Percentiles rank a stretch among this genome's conserved stretches.
These are phyloP conservation scores for Candida takata DNA, from an alignment of 805 yeast genomes.

Conservation along the genomic window DNA sequence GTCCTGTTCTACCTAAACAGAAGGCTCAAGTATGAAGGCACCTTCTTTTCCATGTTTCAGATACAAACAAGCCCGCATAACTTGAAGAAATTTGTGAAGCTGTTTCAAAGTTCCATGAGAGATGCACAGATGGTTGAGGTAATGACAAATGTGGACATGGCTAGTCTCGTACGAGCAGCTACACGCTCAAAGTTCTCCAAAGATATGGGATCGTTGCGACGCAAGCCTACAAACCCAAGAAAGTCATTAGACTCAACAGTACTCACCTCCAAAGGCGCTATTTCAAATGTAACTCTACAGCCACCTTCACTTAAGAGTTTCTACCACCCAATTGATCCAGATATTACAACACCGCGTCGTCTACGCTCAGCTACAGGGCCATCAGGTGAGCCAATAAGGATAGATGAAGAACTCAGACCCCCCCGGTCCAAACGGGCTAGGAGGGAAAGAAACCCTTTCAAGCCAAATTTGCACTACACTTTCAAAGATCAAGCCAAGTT, in stretches of 20 bases:
- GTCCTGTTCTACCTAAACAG: neutral
- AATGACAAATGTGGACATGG: neutral
- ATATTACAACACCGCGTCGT: neutral
- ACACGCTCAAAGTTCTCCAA: too few relatives aligned
- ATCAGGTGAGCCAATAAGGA: constrained; percentile 4
- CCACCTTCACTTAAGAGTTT: too few relatives aligned
- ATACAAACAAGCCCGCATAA: neutral
- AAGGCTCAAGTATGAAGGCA: neutral
- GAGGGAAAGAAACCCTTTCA: constrained; percentile 17
- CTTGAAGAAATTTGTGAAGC: neutral
- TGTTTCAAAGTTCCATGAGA: neutral
- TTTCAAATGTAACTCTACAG: too few relatives aligned
- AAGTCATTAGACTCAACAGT: neutral
- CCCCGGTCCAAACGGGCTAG: neutral
- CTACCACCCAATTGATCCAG: neutral
- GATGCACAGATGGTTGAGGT: neutral
- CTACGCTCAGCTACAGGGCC: neutral
- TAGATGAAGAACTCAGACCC: neutral
- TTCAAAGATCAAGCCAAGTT: constrained; percentile 50
- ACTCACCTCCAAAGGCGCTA: too few relatives aligned
- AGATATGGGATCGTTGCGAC: too few relatives aligned
- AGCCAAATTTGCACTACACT: constrained; percentile 40
- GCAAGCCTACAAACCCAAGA: too few relatives aligned
- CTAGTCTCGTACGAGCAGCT: neutral
- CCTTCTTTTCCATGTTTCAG: neutral